Evolutionary conservation across 164 flowering plant genomes (phyloP), one percentile per base, ranked within the genome.

Genomic region (Kingdonia uniflora): DNA sequence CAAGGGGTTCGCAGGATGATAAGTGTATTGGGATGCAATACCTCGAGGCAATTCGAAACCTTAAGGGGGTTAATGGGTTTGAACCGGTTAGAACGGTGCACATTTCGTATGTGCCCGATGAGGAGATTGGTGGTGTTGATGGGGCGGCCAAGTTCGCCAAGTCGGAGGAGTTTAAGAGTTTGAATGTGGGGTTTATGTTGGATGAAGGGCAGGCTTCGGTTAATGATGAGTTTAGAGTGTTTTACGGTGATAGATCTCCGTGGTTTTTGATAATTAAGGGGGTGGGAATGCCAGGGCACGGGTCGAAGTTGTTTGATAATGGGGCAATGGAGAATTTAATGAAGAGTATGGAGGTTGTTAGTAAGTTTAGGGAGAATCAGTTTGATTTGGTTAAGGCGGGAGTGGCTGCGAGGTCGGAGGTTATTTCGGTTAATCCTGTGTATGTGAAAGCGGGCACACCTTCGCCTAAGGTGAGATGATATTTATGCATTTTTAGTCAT

Each of bases 1-100:
- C 91, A 38, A 79, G 99, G 15, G 95, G 99, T 1, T 74, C 99
- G 19, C 99, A 92, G 54, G 96, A 92, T 50, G 95, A 88, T 58
- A 88, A 92, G 46, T 86, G 91, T 68, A 81, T 88, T 35, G 86
- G 66, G 3, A 75, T 88, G 48, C 74, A 69, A 35, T 75, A 72
- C 59, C 61, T 75, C 38, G 76, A 72, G 56, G 74, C 76, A 45
- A 60, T 75, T 42, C 56, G 79, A 12, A 71, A 70, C 48, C 75
- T 84, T 19, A 57, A 49, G 21, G 7, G n/a, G 2, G 14, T 52
- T 1, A 26, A 37, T 24, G 13, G 35, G 2, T 75, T 74, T 43
- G 17, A 16, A 1, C 87, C 85, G 0, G 19, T 52, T 1, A 65
- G 96, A 8, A 79, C 86, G 0, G 33, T 87, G 17, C 80, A 79